Conservation (phyloP, 495 filamentous ascomycete species). For the Talaromyces nanjingensis region DNA sequence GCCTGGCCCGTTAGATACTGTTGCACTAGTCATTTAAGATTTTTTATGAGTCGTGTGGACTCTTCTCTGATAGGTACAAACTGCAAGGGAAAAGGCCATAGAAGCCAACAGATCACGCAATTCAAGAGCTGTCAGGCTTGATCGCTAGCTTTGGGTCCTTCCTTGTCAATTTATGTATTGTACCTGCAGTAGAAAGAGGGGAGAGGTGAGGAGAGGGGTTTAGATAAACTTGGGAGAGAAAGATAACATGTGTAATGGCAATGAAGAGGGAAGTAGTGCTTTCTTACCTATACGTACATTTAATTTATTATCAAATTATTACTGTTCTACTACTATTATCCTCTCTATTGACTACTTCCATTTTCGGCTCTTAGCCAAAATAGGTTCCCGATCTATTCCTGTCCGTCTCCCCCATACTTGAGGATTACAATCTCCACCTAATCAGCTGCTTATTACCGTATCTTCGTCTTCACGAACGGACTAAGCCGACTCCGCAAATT, state of each 20-base stretch:
- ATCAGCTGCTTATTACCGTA: background rate
- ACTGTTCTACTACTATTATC: background rate
- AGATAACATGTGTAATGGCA: background rate
- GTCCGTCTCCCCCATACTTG: background rate
- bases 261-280: background rate
- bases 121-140: background rate
- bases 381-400: background rate
- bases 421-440: background rate
- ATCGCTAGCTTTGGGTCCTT: background rate
- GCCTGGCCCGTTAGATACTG: background rate
- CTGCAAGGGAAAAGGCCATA: background rate
- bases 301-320: background rate
- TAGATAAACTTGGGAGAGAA: background rate
- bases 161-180: background rate
- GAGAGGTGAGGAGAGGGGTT: background rate
- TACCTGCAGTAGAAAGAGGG: background rate
- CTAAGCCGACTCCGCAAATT: background rate
- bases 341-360: background rate
- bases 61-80: background rate
- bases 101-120: background rate
- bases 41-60: background rate
- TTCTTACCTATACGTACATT: background rate
- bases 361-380: background rate
- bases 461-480: background rate
- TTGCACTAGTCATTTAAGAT: background rate